Base-by-base conservation (phyloP, 2,329 filamentous ascomycete genomes). In the Sphaerostilbella broomeana region DNA sequence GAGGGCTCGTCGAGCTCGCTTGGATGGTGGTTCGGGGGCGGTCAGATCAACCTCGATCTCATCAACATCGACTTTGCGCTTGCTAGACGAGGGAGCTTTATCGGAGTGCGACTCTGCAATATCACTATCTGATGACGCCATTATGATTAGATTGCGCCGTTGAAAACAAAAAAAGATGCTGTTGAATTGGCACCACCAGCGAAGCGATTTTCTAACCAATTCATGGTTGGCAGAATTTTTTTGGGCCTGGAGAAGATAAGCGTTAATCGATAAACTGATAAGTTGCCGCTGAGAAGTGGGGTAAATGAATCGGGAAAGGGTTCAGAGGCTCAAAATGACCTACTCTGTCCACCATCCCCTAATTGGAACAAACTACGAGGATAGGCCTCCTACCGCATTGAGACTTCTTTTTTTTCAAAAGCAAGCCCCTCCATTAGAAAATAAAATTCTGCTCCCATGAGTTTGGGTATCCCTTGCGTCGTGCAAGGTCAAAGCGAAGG, bases 21-120 rank as follows among this genome's bases (percentile, higher is more conserved):
- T 98, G 22, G 92, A 97, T 1, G 87, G 86, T 15, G 92, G 92
- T 57, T 97, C 89, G 18, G 92, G 92, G n/a, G 85, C 80, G 48
- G 70, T 73, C 47, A 98, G 67, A 60, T 98, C 86, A 58, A 98
- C 88, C 61, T 94, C 87, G 55, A 98, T 83, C 54, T 89, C 84
- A 33, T 81, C 75, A 39, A 74, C 61, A 39, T 70, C 64, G 35
- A 79, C 68, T 63, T 90, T 92, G 62, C 85, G 83, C 68, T 94
- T 83, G 41, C 49, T 39, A 4, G 57, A 56, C 17, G 45, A 30
- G 4, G 43, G 33, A 11, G 59, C 22, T n/a, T 27, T 40, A 25
- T 34, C 38, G 40, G 27, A 32, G 5, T 45, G 33, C 17, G 18
- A n/a, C n/a, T n/a, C n/a, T n/a, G n/a, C n/a, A n/a, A n/a, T 34